These are phyloP conservation scores for Ustilago nuda DNA, from an alignment of 1,284 basidiomycete species.

Conservation along the genomic window DNA sequence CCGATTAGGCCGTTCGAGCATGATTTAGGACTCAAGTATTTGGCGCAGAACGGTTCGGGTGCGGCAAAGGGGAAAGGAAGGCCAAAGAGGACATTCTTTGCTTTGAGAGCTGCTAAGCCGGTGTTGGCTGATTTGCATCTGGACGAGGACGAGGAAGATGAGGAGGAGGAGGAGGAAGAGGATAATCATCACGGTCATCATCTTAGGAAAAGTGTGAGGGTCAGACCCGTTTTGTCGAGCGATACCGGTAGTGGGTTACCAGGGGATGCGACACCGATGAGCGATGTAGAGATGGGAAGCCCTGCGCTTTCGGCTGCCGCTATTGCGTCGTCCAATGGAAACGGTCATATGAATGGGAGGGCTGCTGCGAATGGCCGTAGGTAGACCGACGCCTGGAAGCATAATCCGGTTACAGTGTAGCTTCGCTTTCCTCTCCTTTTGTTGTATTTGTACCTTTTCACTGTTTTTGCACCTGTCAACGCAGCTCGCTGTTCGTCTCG, in stretches of 20 bases:
- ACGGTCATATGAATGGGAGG: conserved; percentile 7
- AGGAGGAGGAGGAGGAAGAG: conserved; percentile 30
- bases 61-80: conserved; percentile 37
- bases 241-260: conserved; percentile 7
- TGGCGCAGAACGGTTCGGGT: conserved; percentile 41
- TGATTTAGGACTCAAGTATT: conserved; percentile 43
- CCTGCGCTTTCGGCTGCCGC: conserved; percentile 30
- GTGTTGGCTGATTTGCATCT: conserved; percentile 41
- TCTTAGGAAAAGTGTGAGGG: not conserved
- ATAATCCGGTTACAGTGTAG: not conserved
- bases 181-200: conserved; percentile 14
- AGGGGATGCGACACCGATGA: conserved; percentile 39
- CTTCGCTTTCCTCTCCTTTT: not conserved
- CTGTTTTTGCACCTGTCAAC: conserved; percentile 1
- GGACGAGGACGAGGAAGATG: conserved; percentile 27
- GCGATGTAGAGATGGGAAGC: conserved; percentile 45
- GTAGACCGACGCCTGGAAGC: not conserved
- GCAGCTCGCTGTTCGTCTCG: not conserved
- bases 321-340: conserved; percentile 16
- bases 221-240: conserved; percentile 9
- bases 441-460: conserved; percentile 37
- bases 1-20: conserved; percentile 40
- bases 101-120: conserved; percentile 47
- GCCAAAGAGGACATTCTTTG: conserved; percentile 55
- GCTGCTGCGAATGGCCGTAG: conserved; percentile 18